Conservation (phyloP, 441 rosid genomes). For the Manihot esculenta region DNA sequence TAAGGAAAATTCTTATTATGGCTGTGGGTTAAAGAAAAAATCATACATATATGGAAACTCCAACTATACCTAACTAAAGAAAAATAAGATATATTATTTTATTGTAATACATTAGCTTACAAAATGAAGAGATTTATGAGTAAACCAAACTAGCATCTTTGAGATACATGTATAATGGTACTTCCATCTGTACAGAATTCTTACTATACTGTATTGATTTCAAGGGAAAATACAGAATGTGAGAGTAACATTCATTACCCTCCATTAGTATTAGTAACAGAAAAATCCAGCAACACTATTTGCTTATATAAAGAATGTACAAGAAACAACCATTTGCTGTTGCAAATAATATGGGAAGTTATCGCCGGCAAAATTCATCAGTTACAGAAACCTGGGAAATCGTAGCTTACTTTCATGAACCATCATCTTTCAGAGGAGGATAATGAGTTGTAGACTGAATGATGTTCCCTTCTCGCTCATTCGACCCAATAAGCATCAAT, state of each 20-base stretch:
- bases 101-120: no score
- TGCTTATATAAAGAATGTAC: slow-evolving; percentile 25
- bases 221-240: neutral
- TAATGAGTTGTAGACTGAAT: slow-evolving; percentile 38
- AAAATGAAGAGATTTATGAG: no score
- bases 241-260: neutral
- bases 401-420: slow-evolving; percentile 22
- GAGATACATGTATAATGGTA: no score
- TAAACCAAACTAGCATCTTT: no score
- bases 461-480: slow-evolving; percentile 46
- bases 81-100: no score
- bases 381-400: neutral
- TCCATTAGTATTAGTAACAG: neutral
- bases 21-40: no score
- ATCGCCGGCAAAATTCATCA: slow-evolving; percentile 8
- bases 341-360: slow-evolving; percentile 23
- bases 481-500: slow-evolving; percentile 70
- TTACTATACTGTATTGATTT: no score
- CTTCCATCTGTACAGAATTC: no score
- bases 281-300: slow-evolving; percentile 1
- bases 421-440: slow-evolving; percentile 35
- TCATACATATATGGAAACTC: no score
- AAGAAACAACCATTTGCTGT: slow-evolving; percentile 20
- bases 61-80: no score
- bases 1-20: no score